Conservation (phyloP, 306 rosid genomes). For the Cicer yamashitae region DNA sequence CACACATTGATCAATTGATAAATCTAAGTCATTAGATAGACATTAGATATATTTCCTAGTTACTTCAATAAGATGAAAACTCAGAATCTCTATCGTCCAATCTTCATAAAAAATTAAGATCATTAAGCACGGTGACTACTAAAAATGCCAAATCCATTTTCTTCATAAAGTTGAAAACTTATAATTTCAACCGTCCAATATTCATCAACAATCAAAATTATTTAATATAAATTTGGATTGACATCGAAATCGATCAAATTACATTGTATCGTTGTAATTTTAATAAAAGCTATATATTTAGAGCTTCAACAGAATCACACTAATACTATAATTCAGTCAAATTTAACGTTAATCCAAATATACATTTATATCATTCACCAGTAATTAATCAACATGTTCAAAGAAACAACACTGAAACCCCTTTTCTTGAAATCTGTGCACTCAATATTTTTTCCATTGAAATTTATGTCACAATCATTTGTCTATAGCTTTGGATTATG, state of each 20-base stretch:
- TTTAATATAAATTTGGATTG: no score
- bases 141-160: not conserved
- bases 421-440: conserved; percentile 65
- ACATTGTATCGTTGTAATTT: no score
- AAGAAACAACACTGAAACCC: conserved; percentile 82
- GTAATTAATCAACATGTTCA: conserved; percentile 75
- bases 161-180: not conserved
- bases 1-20: not conserved
- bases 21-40: not conserved
- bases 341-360: no score
- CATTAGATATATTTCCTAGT: not conserved
- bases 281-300: no score
- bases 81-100: not conserved
- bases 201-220: not conserved
- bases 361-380: conserved; percentile 38
- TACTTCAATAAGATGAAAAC: not conserved
- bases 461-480: conserved; percentile 44
- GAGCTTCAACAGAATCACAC: no score
- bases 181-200: not conserved
- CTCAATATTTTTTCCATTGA: conserved; percentile 42
- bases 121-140: not conserved
- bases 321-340: no score
- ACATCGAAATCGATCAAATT: no score
- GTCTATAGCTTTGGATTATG: conserved; percentile 52
- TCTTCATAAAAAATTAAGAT: not conserved